Base-by-base conservation (phyloP, 225 moss, liverwort and hornwort species). In the Rhytidiadelphus loreus region DNA sequence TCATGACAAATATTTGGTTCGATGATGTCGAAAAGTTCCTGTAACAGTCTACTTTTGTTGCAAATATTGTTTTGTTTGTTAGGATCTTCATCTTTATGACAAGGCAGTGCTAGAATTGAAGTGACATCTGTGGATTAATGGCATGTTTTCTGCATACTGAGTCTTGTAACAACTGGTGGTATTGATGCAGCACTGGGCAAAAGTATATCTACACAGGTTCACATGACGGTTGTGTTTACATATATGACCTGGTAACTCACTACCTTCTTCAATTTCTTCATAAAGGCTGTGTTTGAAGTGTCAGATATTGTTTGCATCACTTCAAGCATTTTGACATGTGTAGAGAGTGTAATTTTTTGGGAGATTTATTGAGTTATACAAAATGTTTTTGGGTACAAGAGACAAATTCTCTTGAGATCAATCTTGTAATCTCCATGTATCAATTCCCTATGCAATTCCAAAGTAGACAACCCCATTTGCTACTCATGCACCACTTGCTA, bases 171-270 rank as follows among this genome's bases (percentile, higher is more conserved):
- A 74, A 80, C 13, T 86, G 41, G 84, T 84, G 81, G 48, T 83
- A 25, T 64, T 81, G 86, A 65, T 93, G 89, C 95, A 98, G 97
- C 92, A 98, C 98, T 25, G 98, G 95, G 61, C 98, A 98, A 68
- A 98, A 92, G 89, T 98, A 93, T 77, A 96, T 98, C 62, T 98
- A 98, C 69, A 97, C 98, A 35, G 98, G 98, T 16, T 98, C 98
- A 62, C 94, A 95, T 61, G 95, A 97, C 80, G 95, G 95, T 63
- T 88, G 85, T 26, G 95, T 98, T n/a, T 96, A 97, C 89, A 95
- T 98, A 69, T 98, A 92, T 77, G 95, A 98, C 74, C 62, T 98
- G 97, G 97, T 98, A 95, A 65, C 50, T 66, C 48, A 28, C 23
- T 23, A 74, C 43, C 72, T 81, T 79, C 50, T 62, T 22, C 65